Evolutionary conservation across 768 basidiomycete genomes (phyloP), one percentile per base, ranked within the genome.

Genomic region (Agrocybe pediades): DNA sequence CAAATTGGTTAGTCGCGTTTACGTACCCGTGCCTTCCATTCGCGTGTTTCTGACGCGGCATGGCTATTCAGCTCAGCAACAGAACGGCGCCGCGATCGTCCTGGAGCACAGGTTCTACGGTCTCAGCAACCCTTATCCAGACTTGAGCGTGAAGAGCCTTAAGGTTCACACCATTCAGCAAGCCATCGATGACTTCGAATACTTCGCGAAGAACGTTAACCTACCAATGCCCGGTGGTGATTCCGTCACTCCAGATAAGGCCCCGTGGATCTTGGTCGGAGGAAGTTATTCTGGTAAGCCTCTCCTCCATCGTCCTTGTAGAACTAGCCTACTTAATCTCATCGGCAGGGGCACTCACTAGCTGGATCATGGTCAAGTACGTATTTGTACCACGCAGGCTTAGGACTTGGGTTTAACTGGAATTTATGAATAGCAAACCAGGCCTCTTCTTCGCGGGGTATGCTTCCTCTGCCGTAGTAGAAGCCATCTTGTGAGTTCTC

Each of bases 71-170:
- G 84, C 86, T 9, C 82, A 87, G 62, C 82, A 85, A 64, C 74
- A 87, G 53, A 80, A 79, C 29, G 88, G 84, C 19, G 82, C 82
- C 16, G 77, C 81, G 5, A 72, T 90, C 57, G 71, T 89, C 24
- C 55, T 89, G 21, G 88, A 90, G 61, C 88, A 90, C 62, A 78
- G 89, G 20, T 91, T 85, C 74, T 90, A 84, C 56, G 88, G 88
- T 13, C 68, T 80, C n/a, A 90, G 87, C 53, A 91, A 88, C 63
- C 88, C 88, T 3, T 78, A 75, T 44, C 71, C 78, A 17, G 76
- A 89, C 64, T 76, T 90, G 23, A 80, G 73, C 27, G 79, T 78
- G 25, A 67, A 77, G 59, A 88, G 84, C 62, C 69, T 90, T 41
- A 68, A 70, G 42, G 58, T 81, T 11, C 85, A 85, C 64, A 89